Evolutionary conservation across 2,329 filamentous ascomycete genomes (phyloP).

Genomic region (Hymenoscyphus fructigenus): DNA sequence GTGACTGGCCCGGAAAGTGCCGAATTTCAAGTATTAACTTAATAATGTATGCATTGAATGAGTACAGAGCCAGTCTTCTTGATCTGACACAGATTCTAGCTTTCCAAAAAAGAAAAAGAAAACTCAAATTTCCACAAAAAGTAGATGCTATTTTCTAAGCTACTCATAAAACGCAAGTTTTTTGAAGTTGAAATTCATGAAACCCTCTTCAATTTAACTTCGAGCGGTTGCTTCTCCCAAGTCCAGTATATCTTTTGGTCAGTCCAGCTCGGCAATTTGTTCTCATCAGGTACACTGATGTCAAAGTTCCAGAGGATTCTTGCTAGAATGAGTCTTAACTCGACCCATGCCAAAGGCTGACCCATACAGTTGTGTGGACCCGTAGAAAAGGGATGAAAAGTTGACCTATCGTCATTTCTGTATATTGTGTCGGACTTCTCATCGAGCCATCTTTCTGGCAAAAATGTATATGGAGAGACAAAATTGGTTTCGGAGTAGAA

Average conservation of each 20-base stretch:
- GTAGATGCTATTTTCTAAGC: background rate
- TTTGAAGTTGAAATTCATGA: background rate
- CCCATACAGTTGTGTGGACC: constrained; percentile 37
- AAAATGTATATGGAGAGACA: constrained; percentile 1
- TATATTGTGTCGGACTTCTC: constrained; percentile 21
- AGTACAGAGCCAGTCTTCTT: no score
- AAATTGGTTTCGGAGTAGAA: constrained; percentile 1
- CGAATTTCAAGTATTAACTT: background rate
- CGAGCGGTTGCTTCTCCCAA: constrained; percentile 6
- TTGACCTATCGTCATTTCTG: constrained; percentile 34
- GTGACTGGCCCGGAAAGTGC: background rate
- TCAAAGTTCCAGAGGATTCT: constrained; percentile 10
- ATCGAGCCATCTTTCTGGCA: constrained; percentile 25
- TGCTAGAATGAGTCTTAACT: constrained; percentile 10
- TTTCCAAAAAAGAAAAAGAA: background rate
- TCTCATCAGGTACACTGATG: background rate
- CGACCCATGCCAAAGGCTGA: constrained; percentile 7
- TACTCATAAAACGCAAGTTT: background rate
- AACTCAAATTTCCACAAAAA: background rate
- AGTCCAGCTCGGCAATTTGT: background rate
- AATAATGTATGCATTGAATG: background rate
- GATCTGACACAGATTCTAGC: no score
- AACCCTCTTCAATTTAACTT: constrained; percentile 2
- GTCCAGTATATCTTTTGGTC: constrained; percentile 9
- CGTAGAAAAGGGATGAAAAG: constrained; percentile 32